Conservation (phyloP, 192 early-diverging fungal genomes). For the Piromyces finnis region DNA sequence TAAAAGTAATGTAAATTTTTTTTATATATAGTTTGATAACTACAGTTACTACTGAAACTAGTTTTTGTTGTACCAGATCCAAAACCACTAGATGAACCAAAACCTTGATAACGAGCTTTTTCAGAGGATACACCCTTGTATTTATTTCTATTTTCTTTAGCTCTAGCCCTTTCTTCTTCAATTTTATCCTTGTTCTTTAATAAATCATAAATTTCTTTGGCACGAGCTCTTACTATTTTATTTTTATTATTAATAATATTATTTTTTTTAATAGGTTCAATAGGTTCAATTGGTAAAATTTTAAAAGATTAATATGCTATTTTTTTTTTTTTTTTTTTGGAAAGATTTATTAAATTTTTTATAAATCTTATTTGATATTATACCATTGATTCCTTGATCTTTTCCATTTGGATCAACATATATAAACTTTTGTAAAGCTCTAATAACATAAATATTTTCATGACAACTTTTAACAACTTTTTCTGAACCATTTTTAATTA, state of each 20-base stretch:
- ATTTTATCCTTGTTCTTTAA: conserved; percentile 58
- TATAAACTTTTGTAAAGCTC: conserved; percentile 70
- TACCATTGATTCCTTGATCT: conserved; percentile 94
- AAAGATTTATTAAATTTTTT: neutral
- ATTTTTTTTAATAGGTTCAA: too few species aligned
- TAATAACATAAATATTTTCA: conserved; percentile 72
- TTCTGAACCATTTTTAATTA: conserved; percentile 88
- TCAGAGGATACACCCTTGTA: conserved; percentile 60
- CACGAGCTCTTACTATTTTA: conserved; percentile 53
- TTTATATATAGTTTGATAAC: too few species aligned
- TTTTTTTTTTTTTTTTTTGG: neutral
- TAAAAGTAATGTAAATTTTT: too few species aligned
- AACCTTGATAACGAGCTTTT: conserved; percentile 7
- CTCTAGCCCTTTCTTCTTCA: conserved; percentile 72
- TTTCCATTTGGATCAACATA: conserved; percentile 85
- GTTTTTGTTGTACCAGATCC: conserved; percentile 18
- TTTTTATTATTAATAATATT: neutral
- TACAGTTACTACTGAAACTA: conserved; percentile 47
- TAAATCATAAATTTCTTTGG: conserved; percentile 77
- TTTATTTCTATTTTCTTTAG: conserved; percentile 75
- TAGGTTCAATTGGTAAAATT: too few species aligned
- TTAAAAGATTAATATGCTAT: too few species aligned
- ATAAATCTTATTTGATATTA: neutral
- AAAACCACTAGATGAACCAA: conserved; percentile 1
- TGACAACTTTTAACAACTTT: conserved; percentile 76